phyloP scores from a whole-genome alignment of 1,284 basidiomycete genomes.

The Fomes fomentarius region DNA sequence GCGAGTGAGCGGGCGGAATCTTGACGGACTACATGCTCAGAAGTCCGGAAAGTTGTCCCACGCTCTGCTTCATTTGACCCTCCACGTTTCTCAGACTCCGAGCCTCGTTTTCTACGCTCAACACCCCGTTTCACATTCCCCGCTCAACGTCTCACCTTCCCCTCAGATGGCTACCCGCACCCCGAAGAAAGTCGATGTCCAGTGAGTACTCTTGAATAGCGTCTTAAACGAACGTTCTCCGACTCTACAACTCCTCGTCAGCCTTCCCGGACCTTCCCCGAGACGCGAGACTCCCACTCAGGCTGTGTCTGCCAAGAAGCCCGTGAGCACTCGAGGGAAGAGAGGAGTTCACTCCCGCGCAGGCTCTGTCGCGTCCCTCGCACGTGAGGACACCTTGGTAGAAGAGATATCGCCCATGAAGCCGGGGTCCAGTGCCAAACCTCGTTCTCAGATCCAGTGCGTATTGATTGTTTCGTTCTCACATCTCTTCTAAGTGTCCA shows the following conservation, averaged over 20 bases:
- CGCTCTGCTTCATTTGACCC: background rate
- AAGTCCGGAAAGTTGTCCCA: background rate
- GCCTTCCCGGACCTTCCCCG: slow-evolving; percentile 29
- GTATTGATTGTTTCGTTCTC: background rate
- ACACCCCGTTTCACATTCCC: no score
- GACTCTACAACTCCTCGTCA: slow-evolving; percentile 11
- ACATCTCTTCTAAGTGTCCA: no score
- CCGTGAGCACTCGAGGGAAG: slow-evolving; percentile 19
- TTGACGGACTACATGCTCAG: background rate
- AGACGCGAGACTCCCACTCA: slow-evolving; percentile 15
- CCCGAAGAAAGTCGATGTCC: slow-evolving; percentile 45
- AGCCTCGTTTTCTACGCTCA: background rate
- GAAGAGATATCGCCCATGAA: slow-evolving; percentile 11
- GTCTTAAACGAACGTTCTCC: background rate
- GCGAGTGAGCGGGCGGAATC: background rate
- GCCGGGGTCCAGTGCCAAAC: slow-evolving; percentile 14
- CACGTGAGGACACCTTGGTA: slow-evolving; percentile 22
- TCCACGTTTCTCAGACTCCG: background rate
- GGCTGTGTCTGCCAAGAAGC: slow-evolving; percentile 22
- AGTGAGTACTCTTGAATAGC: slow-evolving; percentile 35
- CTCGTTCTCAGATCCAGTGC: slow-evolving; percentile 14
- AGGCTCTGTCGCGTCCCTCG: slow-evolving; percentile 18
- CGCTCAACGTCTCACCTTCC: background rate
- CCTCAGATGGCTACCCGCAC: slow-evolving; percentile 19
- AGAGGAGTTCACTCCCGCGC: slow-evolving; percentile 15